These are phyloP conservation scores for Meira miltonrushii DNA, from an alignment of 1,284 basidiomycete genomes.

Conservation along the genomic window DNA sequence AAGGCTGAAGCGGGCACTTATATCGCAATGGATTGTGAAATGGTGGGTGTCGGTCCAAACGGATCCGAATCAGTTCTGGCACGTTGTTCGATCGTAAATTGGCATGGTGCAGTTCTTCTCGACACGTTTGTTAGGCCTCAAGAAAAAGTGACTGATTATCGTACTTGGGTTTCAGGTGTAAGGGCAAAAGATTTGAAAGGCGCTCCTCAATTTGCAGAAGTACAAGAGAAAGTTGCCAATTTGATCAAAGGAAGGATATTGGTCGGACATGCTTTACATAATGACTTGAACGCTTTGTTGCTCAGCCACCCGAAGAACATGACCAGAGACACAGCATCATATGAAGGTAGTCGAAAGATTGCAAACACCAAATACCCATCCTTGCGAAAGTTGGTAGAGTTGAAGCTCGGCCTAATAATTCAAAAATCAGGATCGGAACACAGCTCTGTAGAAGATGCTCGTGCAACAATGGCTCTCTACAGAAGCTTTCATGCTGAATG, in stretches of 20 bases:
- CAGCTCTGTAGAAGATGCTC: constrained; percentile 66
- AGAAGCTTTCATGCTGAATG: constrained; percentile 77
- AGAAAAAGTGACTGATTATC: constrained; percentile 86
- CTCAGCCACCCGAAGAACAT: constrained; percentile 78
- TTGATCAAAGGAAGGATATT: constrained; percentile 74
- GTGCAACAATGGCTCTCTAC: constrained; percentile 93
- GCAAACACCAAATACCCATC: constrained; percentile 64
- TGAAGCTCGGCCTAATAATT: constrained; percentile 76
- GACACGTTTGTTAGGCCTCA: constrained; percentile 83
- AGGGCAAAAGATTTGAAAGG: constrained; percentile 68
- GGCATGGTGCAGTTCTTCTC: constrained; percentile 70
- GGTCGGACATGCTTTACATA: constrained; percentile 88
- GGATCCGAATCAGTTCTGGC: constrained; percentile 79
- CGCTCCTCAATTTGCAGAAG: constrained; percentile 68
- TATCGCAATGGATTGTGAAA: constrained; percentile 87
- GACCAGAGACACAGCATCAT: constrained; percentile 76
- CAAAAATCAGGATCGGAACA: constrained; percentile 58
- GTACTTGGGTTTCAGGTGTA: constrained; percentile 86
- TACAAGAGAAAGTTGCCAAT: constrained; percentile 74
- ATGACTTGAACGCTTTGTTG: constrained; percentile 83
- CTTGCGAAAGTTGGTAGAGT: constrained; percentile 72
- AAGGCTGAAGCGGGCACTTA: constrained; percentile 62
- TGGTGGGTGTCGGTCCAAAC: constrained; percentile 86
- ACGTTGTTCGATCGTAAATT: constrained; percentile 87
- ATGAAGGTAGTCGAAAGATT: constrained; percentile 57